Percentiles rank a stretch among this genome's conserved stretches.
Conservation (phyloP, 140 eudicot genomes). For the Ambrosia hybrid region DNA sequence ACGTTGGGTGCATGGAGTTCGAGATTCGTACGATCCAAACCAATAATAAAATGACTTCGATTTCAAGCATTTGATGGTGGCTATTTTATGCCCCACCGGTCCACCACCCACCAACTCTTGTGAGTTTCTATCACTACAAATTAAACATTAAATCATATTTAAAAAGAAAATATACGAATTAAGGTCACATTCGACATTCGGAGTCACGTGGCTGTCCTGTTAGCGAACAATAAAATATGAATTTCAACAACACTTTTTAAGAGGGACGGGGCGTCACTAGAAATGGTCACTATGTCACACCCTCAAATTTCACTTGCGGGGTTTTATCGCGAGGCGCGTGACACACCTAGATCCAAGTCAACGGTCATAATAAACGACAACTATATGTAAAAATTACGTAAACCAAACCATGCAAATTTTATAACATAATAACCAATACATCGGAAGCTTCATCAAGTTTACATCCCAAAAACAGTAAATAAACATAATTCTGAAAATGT, state of each 20-base stretch:
- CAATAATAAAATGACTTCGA: slow-evolving; percentile 14
- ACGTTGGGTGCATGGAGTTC: background rate
- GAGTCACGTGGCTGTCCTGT: slow-evolving; percentile 22
- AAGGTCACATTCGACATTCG: slow-evolving; percentile 22
- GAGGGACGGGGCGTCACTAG: too few relatives aligned
- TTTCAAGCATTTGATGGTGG: slow-evolving; percentile 13
- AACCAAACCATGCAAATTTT: too few relatives aligned
- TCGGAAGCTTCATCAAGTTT: too few relatives aligned
- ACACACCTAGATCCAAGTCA: too few relatives aligned
- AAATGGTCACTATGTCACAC: too few relatives aligned
- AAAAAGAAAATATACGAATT: background rate
- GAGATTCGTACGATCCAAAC: background rate
- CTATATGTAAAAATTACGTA: too few relatives aligned
- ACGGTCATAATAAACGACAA: too few relatives aligned
- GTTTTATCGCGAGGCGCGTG: too few relatives aligned
- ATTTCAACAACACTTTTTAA: background rate
- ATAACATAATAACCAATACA: too few relatives aligned
- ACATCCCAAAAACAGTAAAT: too few relatives aligned
- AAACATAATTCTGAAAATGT: too few relatives aligned
- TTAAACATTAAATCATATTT: slow-evolving; percentile 8
- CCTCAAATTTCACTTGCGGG: too few relatives aligned
- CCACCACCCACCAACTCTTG: slow-evolving; percentile 8
- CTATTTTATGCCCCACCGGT: slow-evolving; percentile 6
- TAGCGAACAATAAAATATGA: background rate
- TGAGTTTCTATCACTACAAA: background rate